Evolutionary conservation across 352 stramenopile genomes (phyloP).

Genomic region (Phytophthora macrochlamydospora): DNA sequence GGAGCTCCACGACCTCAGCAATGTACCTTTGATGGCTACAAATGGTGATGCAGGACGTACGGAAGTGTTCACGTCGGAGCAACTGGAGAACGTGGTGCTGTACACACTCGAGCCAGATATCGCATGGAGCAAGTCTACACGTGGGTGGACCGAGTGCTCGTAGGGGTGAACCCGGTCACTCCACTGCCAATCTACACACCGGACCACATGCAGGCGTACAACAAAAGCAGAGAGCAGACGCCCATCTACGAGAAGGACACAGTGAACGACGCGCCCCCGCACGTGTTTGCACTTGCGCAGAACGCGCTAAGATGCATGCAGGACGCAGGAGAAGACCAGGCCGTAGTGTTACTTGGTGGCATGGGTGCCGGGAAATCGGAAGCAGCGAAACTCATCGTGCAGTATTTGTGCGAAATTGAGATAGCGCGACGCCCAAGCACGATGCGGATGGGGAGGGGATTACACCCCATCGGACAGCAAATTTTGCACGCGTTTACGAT

Average conservation of each 20-base stretch:
- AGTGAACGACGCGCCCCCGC: constrained; percentile 67
- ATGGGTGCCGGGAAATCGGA: constrained; percentile 84
- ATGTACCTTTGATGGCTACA: constrained; percentile 65
- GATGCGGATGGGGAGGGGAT: constrained; percentile 47
- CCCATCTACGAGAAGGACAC: constrained; percentile 58
- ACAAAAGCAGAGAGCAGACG: constrained; percentile 63
- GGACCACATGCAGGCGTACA: constrained; percentile 82
- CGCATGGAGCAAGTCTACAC: constrained; percentile 87
- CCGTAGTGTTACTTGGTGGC: constrained; percentile 71
- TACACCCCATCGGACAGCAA: constrained; percentile 82
- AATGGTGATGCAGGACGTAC: constrained; percentile 65
- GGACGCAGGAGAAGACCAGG: constrained; percentile 78
- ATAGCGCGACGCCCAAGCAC: constrained; percentile 47
- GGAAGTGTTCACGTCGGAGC: constrained; percentile 59
- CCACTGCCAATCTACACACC: constrained; percentile 85
- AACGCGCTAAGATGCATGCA: constrained; percentile 82
- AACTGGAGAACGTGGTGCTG: constrained; percentile 76
- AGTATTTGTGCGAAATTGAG: constrained; percentile 83
- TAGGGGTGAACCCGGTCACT: constrained; percentile 73
- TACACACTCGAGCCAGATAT: constrained; percentile 79
- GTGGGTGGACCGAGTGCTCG: constrained; percentile 77
- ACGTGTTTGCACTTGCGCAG: constrained; percentile 81
- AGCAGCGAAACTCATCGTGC: constrained; percentile 80
- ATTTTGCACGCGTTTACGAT: constrained; percentile 83
- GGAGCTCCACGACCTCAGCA: constrained; percentile 70